phyloP scores from a whole-genome alignment of 148 eudicot species.

The Camellia sinensis region DNA sequence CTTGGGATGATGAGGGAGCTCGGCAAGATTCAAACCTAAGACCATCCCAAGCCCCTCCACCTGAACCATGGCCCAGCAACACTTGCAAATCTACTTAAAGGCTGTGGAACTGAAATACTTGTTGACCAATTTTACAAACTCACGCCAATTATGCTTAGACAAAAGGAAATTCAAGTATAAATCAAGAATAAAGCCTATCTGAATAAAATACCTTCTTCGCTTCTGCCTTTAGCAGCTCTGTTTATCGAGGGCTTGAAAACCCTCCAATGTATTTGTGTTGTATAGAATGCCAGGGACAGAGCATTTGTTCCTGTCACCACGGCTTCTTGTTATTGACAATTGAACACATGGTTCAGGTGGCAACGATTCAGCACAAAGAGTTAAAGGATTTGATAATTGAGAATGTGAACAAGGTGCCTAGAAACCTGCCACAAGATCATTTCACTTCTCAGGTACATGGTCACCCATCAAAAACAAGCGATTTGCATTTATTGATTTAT shows the following conservation, averaged over 20 bases:
- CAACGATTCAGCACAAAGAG: conserved; percentile 79
- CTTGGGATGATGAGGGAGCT: neutral
- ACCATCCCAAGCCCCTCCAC: neutral
- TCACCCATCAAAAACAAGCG: neutral
- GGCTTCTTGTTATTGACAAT: conserved; percentile 24
- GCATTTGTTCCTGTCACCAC: conserved; percentile 75
- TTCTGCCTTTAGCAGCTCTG: conserved; percentile 61
- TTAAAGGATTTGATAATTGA: conserved; percentile 70
- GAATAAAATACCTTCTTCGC: conserved; percentile 59
- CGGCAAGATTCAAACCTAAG: neutral
- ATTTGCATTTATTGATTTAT: neutral
- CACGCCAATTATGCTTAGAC: neutral
- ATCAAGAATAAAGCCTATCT: neutral
- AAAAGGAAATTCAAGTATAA: neutral
- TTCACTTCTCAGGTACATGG: neutral
- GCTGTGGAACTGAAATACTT: neutral
- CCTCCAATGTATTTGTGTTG: conserved; percentile 82
- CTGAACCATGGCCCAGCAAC: neutral
- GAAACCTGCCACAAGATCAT: conserved; percentile 54
- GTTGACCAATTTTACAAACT: neutral
- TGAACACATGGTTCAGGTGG: conserved; percentile 59
- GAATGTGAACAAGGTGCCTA: conserved; percentile 73
- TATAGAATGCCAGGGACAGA: conserved; percentile 73
- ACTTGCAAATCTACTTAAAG: neutral
- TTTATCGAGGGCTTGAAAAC: conserved; percentile 67